Evolutionary conservation across 306 rosid genomes (phyloP), one percentile per base, ranked within the genome.

Genomic region (Fragaria iinumae): DNA sequence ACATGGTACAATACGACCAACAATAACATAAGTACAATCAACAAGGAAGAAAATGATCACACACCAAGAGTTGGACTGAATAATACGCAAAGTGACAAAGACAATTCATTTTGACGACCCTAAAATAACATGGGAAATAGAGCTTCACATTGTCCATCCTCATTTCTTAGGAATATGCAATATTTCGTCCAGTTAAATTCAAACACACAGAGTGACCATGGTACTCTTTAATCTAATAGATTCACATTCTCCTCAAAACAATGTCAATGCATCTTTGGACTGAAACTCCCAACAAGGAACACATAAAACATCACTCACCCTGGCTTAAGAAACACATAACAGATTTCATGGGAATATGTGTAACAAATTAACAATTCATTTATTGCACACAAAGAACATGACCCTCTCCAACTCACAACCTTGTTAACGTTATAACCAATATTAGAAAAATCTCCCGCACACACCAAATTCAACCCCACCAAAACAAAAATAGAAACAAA

Each of bases 401-500:
- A 57, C 68, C 48, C 38, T 71, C 59, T 29, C 39, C 43, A 71
- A 49, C 21, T 71, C 74, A 48, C 60, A 70, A 17, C 47, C 47
- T 32, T 11, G 60, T 27, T 48, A 27, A 70, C 57, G 2, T 70
- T 29, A 11, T 21, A 5, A 21, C 50, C n/a, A 34, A 21, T 47
- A 21, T 5, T 4, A 43, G 43, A 47, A 47, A 47, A 32, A 62
- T 4, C 7, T 55, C 69, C 53, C 13, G 62, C 25, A 20, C 63
- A 77, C 7, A 66, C 44, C 18, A 69, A 71, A 65, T 47, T 20
- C 64, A 69, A 77, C 57, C 44, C 71, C 66, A 57, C 3, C 8
- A 74, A 32, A 44, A 2, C 12, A 60, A 60, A 56, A 23, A 11
- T 2, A 34, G 49, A 20, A 79, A 10, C 12, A 44, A 36, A 16